Evolutionary conservation across 257 asterid species (phyloP).

Genomic region (Paulownia fortunei): DNA sequence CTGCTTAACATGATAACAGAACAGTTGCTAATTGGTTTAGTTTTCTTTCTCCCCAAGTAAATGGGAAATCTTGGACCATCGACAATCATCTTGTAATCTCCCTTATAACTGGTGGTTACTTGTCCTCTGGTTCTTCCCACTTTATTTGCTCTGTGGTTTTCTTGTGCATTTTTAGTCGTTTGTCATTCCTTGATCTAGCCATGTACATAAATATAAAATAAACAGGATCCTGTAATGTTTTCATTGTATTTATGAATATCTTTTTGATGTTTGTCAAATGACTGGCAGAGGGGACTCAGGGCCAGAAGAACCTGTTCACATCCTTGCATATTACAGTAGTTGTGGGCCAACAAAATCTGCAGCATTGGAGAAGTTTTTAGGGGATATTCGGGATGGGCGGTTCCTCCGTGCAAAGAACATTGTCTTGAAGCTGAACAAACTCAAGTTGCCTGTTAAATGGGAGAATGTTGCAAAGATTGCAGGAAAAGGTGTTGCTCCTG

Average conservation of each 20-base stretch:
- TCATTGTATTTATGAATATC: background rate
- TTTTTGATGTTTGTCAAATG: conserved; percentile 32
- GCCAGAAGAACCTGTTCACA: conserved; percentile 89
- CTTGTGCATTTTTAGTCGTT: conserved; percentile 3
- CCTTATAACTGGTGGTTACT: background rate
- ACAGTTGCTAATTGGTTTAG: background rate
- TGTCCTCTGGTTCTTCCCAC: background rate
- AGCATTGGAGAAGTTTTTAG: conserved; percentile 66
- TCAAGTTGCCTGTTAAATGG: conserved; percentile 87
- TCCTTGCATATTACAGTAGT: conserved; percentile 96
- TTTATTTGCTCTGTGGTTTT: conserved; percentile 2
- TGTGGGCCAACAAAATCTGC: conserved; percentile 78
- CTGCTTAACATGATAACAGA: background rate
- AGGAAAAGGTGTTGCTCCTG: conserved; percentile 96
- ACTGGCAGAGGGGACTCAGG: conserved; percentile 67
- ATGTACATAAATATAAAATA: background rate
- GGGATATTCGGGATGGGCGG: conserved; percentile 79
- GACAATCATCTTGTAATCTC: conserved; percentile 1
- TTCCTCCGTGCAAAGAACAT: conserved; percentile 89
- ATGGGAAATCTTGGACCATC: background rate
- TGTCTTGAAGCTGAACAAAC: conserved; percentile 76
- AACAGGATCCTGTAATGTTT: background rate
- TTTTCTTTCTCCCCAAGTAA: background rate
- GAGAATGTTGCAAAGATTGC: conserved; percentile 84
- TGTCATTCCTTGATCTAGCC: conserved; percentile 15